Base-by-base conservation (phyloP, 306 rosid genomes). In the cucumber (Cucumis sativus) region DNA sequence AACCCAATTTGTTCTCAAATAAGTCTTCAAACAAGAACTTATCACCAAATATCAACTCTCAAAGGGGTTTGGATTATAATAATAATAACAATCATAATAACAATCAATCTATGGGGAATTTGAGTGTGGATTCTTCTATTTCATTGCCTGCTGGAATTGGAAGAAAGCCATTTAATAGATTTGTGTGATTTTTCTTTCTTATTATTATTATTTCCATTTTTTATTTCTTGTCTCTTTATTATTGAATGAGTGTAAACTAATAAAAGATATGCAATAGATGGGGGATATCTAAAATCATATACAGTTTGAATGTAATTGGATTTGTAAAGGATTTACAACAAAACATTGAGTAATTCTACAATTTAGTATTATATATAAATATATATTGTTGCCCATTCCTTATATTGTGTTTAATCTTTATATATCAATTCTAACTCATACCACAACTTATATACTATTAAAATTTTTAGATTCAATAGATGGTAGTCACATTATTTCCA, bases 141-240 rank as follows among this genome's bases (percentile, higher is more conserved):
- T 96, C 98, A 25, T 78, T 96, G 89, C 99, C 99, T 2, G 89
- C 85, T 7, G 91, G 89, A 35, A 87, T 89, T 60, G 97, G 92
- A 78, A 89, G 97, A 83, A 92, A 84, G 89, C 99, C 99, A 56
- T 96, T 96, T 91, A 91, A 90, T 84, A 83, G 99, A 96, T 92
- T 92, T 87, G 99, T 89, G 98, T 96, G 99, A 96, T 88, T 85
- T 78, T 18, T 82, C 12, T 2, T n/a, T 56, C 3, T 76, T 78
- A 56, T 68, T 78, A 14, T 83, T 71, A 80, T 84, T 85, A 80
- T 84, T 73, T 85, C 82, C 89, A 41, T 82, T 83, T 52, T 12
- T 56, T 17, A 10, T 10, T 43, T 43, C 23, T 9, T 0, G 77
- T 68, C 75, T 62, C 73, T 76, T 78, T 86, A 76, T 80, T 82